phyloP scores from a whole-genome alignment of 31 red algal species.

The Odonthalia washingtoniensis region DNA sequence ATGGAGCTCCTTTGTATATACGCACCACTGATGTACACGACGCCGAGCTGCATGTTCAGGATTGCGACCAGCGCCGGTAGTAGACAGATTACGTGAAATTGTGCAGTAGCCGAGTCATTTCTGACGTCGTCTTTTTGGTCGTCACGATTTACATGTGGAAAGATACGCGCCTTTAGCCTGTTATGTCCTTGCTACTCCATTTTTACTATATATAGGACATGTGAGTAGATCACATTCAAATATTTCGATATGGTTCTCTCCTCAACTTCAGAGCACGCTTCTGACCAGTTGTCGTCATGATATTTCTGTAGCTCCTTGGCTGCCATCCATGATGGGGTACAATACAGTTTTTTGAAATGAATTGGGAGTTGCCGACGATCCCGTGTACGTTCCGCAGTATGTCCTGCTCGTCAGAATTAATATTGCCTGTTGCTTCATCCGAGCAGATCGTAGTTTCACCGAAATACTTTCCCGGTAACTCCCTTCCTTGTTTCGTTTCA shows the following conservation, averaged over 20 bases:
- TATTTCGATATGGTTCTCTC: background rate
- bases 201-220: slow-evolving; percentile 47
- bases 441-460: no score
- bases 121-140: slow-evolving; percentile 5
- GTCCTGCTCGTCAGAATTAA: background rate
- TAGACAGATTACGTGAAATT: slow-evolving; percentile 20
- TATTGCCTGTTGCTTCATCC: background rate
- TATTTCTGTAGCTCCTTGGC: slow-evolving; percentile 6
- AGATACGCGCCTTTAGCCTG: slow-evolving; percentile 33
- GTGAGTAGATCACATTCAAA: background rate
- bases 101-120: background rate
- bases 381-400: background rate
- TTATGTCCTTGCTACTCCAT: slow-evolving; percentile 12
- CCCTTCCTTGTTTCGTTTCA: no score
- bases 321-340: background rate
- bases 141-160: slow-evolving; percentile 36
- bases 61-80: slow-evolving; percentile 4
- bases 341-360: background rate
- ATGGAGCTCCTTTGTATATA: slow-evolving; percentile 52
- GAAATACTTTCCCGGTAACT: no score
- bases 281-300: slow-evolving; percentile 13
- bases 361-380: background rate
- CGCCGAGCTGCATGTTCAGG: background rate
- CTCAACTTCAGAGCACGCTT: background rate
- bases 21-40: slow-evolving; percentile 44